Percentiles rank a stretch among this genome's conserved stretches.
Evolutionary conservation across 331 rosid genomes (phyloP).

Genomic region (Malus hybrid): DNA sequence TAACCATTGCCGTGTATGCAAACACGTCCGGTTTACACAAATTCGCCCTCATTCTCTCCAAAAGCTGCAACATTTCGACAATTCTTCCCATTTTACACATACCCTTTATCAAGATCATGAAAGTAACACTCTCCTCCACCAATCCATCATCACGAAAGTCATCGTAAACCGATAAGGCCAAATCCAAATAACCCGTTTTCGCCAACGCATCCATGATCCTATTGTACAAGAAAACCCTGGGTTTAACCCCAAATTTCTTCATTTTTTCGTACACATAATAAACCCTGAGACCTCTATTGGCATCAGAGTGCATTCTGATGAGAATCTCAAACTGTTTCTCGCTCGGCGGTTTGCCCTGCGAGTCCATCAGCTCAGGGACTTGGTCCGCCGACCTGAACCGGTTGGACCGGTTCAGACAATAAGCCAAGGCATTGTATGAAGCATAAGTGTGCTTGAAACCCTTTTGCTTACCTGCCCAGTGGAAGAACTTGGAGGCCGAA

Average conservation of each 20-base stretch:
- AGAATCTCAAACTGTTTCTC: conserved; percentile 90
- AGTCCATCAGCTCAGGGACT: conserved; percentile 67
- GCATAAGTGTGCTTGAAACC: conserved; percentile 63
- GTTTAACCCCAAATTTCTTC: conserved; percentile 65
- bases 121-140: conserved; percentile 73
- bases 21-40: conserved; percentile 77
- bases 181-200: conserved; percentile 42
- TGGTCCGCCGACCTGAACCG: conserved; percentile 58
- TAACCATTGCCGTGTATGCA: conserved; percentile 65
- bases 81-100: conserved; percentile 58
- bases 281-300: conserved; percentile 70
- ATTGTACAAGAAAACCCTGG: conserved; percentile 67
- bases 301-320: conserved; percentile 71
- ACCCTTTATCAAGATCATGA: conserved; percentile 72
- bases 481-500: conserved; percentile 62
- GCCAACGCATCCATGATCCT: conserved; percentile 74
- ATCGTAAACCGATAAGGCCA: conserved; percentile 54
- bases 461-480: conserved; percentile 66
- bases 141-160: conserved; percentile 57
- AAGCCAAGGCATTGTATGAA: conserved; percentile 67
- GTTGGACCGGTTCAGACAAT: conserved; percentile 54
- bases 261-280: conserved; percentile 67
- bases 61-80: conserved; percentile 55
- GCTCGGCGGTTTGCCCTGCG: conserved; percentile 72
- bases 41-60: conserved; percentile 55